phyloP scores from a whole-genome alignment of 495 filamentous ascomycete species.

The Friedmanniomyces simplex region DNA sequence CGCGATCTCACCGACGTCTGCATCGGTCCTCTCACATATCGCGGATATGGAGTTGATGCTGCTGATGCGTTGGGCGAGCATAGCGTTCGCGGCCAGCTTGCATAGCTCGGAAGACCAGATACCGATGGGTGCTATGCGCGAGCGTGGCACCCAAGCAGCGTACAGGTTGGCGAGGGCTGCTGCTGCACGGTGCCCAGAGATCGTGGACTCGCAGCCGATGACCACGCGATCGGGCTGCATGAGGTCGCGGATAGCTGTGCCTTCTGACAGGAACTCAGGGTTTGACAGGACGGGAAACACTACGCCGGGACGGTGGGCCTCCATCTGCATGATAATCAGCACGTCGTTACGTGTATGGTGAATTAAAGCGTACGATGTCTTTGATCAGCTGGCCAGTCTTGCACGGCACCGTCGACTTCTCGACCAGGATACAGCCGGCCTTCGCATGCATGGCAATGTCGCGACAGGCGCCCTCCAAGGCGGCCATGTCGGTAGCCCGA shows the following conservation, averaged over 20 bases:
- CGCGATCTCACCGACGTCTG: constrained; percentile 63
- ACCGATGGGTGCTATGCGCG: constrained; percentile 61
- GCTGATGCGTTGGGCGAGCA: constrained; percentile 75
- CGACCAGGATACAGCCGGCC: constrained; percentile 64
- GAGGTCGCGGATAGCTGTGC: constrained; percentile 62
- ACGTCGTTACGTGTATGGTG: too few relatives aligned
- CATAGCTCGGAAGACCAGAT: constrained; percentile 71
- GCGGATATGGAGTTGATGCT: constrained; percentile 57
- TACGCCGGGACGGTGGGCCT: constrained; percentile 42
- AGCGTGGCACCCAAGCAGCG: constrained; percentile 52
- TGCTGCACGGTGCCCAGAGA: constrained; percentile 52
- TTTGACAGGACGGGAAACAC: constrained; percentile 72
- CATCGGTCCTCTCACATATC: constrained; percentile 62
- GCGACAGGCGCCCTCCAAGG: constrained; percentile 57
- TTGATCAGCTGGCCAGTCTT: constrained; percentile 62
- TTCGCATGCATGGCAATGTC: constrained; percentile 57
- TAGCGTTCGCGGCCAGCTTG: constrained; percentile 71
- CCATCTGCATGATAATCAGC: constrained; percentile 1
- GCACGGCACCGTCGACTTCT: constrained; percentile 78
- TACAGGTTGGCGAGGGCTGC: constrained; percentile 54
- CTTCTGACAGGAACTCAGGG: constrained; percentile 73
- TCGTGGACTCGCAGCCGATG: constrained; percentile 56
- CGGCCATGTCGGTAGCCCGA: constrained; percentile 59
- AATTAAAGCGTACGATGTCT: constrained; percentile 47
- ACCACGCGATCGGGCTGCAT: constrained; percentile 63